Conservation (phyloP, 192 early-diverging fungal genomes). For the Backusella luteola region DNA sequence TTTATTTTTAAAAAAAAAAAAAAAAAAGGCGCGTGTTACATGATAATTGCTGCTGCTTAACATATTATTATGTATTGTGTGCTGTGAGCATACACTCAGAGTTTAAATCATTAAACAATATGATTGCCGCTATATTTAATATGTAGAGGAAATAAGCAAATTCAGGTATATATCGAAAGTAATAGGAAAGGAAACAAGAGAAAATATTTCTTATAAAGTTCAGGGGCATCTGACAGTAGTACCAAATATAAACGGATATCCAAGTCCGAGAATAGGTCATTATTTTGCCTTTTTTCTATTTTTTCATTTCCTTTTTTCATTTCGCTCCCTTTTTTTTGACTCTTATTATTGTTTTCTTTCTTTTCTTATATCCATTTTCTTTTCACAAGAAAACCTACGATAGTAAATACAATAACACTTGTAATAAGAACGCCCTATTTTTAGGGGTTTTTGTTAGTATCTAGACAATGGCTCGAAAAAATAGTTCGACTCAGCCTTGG, state of each 20-base stretch:
- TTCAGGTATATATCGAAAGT: not conserved
- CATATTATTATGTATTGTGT: not conserved
- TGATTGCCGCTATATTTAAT: not conserved
- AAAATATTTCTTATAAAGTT: not conserved
- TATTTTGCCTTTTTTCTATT: constrained; percentile 10
- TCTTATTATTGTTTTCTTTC: not conserved
- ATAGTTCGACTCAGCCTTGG: constrained; percentile 7
- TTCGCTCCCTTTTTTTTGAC: not conserved
- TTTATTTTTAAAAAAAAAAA: no score
- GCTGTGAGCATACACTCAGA: not conserved
- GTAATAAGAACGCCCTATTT: not conserved
- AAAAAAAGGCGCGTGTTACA: not conserved
- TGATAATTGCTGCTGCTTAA: not conserved
- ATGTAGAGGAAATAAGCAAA: not conserved
- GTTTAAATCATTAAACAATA: not conserved
- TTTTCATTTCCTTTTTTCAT: not conserved
- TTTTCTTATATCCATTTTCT: not conserved
- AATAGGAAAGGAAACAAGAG: not conserved
- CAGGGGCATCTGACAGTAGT: constrained; percentile 11
- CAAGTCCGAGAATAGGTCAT: constrained; percentile 13
- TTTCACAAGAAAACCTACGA: not conserved
- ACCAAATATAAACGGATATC: not conserved
- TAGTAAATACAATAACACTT: not conserved
- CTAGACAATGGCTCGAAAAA: constrained; percentile 11
- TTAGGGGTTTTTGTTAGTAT: not conserved